Evolutionary conservation across 2,329 filamentous ascomycete genomes (phyloP).

Genomic region (Neonectria magnoliae): DNA sequence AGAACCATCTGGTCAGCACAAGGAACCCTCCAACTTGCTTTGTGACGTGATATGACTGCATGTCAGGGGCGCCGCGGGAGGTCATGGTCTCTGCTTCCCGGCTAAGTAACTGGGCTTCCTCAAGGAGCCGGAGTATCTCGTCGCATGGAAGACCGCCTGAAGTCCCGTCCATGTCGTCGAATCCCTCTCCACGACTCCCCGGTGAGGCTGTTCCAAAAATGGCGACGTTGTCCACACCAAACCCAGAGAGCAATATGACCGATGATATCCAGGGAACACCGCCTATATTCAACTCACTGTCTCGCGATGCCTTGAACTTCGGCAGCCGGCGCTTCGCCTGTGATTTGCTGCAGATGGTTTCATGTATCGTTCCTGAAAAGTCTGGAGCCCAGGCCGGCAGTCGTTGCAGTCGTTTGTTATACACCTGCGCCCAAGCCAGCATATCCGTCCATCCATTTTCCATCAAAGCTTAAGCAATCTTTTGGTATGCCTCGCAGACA

Average conservation of each 20-base stretch:
- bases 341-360: slow-evolving; percentile 8
- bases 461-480: neutral
- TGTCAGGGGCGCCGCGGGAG: no score
- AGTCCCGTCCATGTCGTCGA: neutral
- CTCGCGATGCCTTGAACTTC: neutral
- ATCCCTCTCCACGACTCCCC: neutral
- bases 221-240: neutral
- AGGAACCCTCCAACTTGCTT: slow-evolving; percentile 1
- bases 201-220: neutral
- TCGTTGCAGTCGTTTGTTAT: neutral
- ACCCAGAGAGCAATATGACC: neutral
- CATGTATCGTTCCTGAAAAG: slow-evolving; percentile 1
- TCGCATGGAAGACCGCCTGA: neutral
- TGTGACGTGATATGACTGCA: no score
- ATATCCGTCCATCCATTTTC: slow-evolving; percentile 2
- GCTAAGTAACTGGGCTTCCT: neutral
- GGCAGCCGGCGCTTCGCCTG: neutral
- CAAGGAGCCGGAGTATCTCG: neutral
- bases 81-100: neutral
- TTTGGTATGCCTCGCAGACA: neutral
- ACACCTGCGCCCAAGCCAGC: slow-evolving; percentile 4
- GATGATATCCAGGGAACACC: neutral
- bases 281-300: neutral
- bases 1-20: neutral
- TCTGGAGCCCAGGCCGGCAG: slow-evolving; percentile 4